Percentiles rank a stretch among this genome's conserved stretches.
Evolutionary conservation across 192 early-diverging fungal species (phyloP).

Genomic region (Coemansia sp.): DNA sequence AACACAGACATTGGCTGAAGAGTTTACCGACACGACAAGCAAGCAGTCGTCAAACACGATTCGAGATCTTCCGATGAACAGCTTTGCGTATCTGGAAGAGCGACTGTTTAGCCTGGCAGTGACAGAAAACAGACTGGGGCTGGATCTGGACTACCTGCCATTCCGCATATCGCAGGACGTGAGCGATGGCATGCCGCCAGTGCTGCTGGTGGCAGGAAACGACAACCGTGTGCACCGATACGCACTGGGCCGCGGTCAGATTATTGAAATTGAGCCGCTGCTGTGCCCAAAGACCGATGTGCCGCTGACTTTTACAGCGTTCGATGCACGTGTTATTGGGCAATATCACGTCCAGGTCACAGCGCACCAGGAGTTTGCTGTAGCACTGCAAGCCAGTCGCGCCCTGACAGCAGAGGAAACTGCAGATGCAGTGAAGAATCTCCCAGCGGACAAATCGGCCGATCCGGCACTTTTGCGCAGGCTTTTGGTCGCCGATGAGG

Average conservation of each 20-base stretch:
- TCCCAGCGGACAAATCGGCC: background rate
- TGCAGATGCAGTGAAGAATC: slow-evolving; percentile 4
- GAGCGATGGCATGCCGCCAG: slow-evolving; percentile 30
- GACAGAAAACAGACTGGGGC: slow-evolving; percentile 9
- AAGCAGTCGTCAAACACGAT: background rate
- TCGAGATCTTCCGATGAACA: slow-evolving; percentile 26
- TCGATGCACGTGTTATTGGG: slow-evolving; percentile 45
- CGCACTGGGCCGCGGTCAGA: slow-evolving; percentile 39
- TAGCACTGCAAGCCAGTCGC: slow-evolving; percentile 45
- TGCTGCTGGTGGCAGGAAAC: slow-evolving; percentile 49
- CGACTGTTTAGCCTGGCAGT: slow-evolving; percentile 34
- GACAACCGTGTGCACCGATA: slow-evolving; percentile 49
- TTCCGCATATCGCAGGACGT: slow-evolving; percentile 55
- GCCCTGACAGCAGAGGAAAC: slow-evolving; percentile 7
- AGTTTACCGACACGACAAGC: background rate
- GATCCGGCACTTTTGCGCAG: slow-evolving; percentile 9
- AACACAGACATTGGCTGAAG: background rate
- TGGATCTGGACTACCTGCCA: slow-evolving; percentile 47
- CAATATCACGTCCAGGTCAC: slow-evolving; percentile 48
- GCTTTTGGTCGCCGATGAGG: slow-evolving; percentile 48
- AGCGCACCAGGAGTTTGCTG: slow-evolving; percentile 51
- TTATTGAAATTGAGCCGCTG: slow-evolving; percentile 47
- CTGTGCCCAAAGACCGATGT: slow-evolving; percentile 38
- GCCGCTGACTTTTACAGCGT: slow-evolving; percentile 38
- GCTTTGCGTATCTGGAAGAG: slow-evolving; percentile 51